Evolutionary conservation across 164 flowering plant species (phyloP).

Genomic region (Sextonia rubra): DNA sequence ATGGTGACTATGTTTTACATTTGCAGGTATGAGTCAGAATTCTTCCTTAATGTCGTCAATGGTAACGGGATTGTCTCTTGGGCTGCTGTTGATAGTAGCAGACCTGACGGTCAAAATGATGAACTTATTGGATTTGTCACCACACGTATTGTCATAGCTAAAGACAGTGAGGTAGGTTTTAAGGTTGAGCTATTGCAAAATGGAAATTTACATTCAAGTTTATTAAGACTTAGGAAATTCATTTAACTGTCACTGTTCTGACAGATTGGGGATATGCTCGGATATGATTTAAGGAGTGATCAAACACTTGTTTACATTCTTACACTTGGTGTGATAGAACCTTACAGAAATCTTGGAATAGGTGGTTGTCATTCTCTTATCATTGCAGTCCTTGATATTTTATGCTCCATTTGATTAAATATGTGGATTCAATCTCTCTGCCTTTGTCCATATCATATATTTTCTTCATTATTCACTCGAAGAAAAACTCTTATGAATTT

Average conservation of each 20-base stretch:
- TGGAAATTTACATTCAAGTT: not conserved
- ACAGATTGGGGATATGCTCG: constrained; percentile 77
- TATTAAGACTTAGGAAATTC: not conserved
- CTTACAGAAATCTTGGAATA: constrained; percentile 84
- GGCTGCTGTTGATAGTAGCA: constrained; percentile 89
- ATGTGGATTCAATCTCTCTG: not conserved
- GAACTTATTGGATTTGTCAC: constrained; percentile 97
- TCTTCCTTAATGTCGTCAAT: constrained; percentile 84
- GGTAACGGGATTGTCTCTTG: constrained; percentile 81
- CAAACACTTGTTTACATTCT: constrained; percentile 74
- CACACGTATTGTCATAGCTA: constrained; percentile 63
- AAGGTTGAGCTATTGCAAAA: not conserved
- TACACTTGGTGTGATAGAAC: constrained; percentile 82
- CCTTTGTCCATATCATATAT: not conserved
- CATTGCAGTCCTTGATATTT: not conserved
- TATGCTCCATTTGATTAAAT: not conserved
- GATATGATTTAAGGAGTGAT: constrained; percentile 51
- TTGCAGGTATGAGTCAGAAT: constrained; percentile 88
- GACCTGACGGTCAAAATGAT: constrained; percentile 51
- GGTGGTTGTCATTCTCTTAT: constrained; percentile 36
- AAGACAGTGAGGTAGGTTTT: constrained; percentile 76
- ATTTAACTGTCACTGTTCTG: constrained; percentile 13
- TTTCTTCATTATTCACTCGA: not conserved
- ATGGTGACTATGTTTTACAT: not conserved
- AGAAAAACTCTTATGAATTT: not conserved